Conservation (phyloP, 2,329 filamentous ascomycete species). For the Ascomycota sp. region DNA sequence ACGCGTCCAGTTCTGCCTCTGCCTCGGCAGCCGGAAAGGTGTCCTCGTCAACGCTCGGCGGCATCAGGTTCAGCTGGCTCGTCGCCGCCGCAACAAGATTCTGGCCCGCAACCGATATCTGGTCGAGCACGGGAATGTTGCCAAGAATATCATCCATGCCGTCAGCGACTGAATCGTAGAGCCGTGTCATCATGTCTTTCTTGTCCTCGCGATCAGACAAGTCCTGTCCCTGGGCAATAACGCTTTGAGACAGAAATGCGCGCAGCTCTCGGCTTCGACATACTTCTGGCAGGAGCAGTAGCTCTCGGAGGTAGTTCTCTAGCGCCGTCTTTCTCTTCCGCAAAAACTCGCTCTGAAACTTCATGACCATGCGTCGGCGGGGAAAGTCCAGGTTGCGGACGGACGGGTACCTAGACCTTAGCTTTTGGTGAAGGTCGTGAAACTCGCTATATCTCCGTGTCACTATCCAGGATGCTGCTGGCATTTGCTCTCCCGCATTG, state of each 20-base stretch:
- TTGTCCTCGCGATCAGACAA: constrained; percentile 38
- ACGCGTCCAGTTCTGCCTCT: constrained; percentile 80
- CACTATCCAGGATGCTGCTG: constrained; percentile 81
- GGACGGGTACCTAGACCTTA: constrained; percentile 65
- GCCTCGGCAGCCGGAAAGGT: constrained; percentile 44
- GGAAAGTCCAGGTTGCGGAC: constrained; percentile 84
- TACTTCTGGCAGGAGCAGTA: constrained; percentile 73
- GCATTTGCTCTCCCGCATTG: constrained; percentile 84
- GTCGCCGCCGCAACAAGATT: constrained; percentile 64
- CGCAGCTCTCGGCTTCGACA: constrained; percentile 83
- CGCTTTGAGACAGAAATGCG: constrained; percentile 76
- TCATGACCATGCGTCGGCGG: constrained; percentile 78
- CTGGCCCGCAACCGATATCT: constrained; percentile 77
- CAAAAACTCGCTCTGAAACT: constrained; percentile 85
- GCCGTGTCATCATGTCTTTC: constrained; percentile 73
- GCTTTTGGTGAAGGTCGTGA: constrained; percentile 75
- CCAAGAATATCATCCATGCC: constrained; percentile 96
- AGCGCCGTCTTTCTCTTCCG: constrained; percentile 68
- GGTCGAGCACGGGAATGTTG: constrained; percentile 85
- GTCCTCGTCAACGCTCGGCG: constrained; percentile 28
- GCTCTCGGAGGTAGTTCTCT: constrained; percentile 62
- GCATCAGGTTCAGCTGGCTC: constrained; percentile 35
- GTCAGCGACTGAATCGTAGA: constrained; percentile 92
- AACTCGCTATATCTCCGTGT: constrained; percentile 93
- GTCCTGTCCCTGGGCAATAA: constrained; percentile 41